phyloP scores from a whole-genome alignment of 2,329 filamentous ascomycete genomes.

The Colletotrichum magnum region DNA sequence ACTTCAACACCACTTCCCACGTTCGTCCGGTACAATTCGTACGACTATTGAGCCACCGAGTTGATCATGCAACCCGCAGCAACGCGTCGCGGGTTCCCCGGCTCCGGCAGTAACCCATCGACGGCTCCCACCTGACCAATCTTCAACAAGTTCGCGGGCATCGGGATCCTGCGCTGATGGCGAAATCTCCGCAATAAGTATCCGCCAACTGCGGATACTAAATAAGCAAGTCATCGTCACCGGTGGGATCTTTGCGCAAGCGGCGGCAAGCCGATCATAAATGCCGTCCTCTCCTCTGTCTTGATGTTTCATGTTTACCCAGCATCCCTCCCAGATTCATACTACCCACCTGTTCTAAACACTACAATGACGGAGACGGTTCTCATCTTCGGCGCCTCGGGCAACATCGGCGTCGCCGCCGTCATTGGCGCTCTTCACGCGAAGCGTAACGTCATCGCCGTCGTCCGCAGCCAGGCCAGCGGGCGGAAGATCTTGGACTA shows the following conservation, averaged over 20 bases:
- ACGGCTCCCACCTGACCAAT: neutral
- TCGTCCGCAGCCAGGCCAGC: constrained; percentile 53
- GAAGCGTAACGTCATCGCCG: constrained; percentile 51
- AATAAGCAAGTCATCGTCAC: no score
- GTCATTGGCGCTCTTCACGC: constrained; percentile 48
- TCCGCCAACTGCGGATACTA: no score
- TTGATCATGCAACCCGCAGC: neutral
- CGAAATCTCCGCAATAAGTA: no score
- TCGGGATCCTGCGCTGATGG: no score
- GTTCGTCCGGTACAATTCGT: neutral
- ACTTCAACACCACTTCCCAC: neutral
- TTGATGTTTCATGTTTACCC: no score
- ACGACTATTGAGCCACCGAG: neutral
- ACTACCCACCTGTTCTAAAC: neutral
- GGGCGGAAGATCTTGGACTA: constrained; percentile 51
- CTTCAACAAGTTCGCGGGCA: neutral
- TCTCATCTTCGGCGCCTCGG: constrained; percentile 55
- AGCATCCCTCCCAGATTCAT: no score
- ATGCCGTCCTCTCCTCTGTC: no score
- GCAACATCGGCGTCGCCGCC: constrained; percentile 54
- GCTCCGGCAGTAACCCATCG: neutral
- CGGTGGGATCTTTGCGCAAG: no score
- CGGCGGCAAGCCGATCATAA: no score
- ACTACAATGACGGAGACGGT: constrained; percentile 46
- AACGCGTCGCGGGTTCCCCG: neutral